A percentile compares a stretch with the other conserved stretches of the same genome.
phyloP scores from a whole-genome alignment of 2,329 filamentous ascomycete species.

The Pseudocercospora crystallina region DNA sequence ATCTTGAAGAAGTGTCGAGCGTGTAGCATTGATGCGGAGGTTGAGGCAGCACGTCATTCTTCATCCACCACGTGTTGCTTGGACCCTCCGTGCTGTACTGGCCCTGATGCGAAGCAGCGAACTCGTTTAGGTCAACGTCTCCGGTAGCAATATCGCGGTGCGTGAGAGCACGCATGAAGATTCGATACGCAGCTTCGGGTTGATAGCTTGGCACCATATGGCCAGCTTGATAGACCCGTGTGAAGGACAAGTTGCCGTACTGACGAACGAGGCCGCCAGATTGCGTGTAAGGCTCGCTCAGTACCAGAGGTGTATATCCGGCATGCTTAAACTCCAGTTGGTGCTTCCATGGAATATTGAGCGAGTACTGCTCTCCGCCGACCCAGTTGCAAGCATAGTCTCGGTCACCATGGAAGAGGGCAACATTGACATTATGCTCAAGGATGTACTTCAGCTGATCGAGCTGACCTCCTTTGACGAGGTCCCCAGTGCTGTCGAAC shows the following conservation, averaged over 20 bases:
- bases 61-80: conserved; percentile 33
- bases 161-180: conserved; percentile 39
- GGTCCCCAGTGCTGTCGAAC: conserved; percentile 44
- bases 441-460: conserved; percentile 44
- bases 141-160: conserved; percentile 39
- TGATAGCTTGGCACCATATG: conserved; percentile 42
- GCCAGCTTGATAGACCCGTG: conserved; percentile 46
- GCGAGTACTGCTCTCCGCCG: conserved; percentile 54
- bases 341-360: conserved; percentile 49
- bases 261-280: conserved; percentile 35
- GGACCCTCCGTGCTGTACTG: conserved; percentile 29
- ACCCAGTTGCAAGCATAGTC: conserved; percentile 59
- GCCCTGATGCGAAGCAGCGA: conserved; percentile 8
- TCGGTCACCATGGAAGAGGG: conserved; percentile 68
- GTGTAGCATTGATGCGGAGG: conserved; percentile 30
- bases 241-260: conserved; percentile 41
- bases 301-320: conserved; percentile 45
- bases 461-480: conserved; percentile 35
- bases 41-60: conserved; percentile 31
- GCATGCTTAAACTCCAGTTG: conserved; percentile 48
- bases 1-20: conserved; percentile 19
- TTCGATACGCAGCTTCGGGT: conserved; percentile 39
- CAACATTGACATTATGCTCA: conserved; percentile 54
- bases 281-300: conserved; percentile 27
- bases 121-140: conserved; percentile 21